phyloP scores from a whole-genome alignment of 1,139 yeast genomes.

The Geotrichum phurueaensis region DNA sequence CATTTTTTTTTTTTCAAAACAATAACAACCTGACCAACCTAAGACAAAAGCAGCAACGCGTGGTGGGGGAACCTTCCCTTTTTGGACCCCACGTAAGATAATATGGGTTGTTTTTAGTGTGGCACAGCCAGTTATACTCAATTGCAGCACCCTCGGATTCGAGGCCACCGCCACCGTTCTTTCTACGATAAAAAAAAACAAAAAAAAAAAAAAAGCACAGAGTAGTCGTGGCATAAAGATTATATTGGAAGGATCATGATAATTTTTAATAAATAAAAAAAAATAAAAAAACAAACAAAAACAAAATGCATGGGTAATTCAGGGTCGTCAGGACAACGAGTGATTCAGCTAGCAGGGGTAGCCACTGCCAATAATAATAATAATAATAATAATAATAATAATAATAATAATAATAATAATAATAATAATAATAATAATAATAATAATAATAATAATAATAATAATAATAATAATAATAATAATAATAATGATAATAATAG shows the following conservation, averaged over 20 bases:
- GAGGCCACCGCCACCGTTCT: neutral
- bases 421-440: too few relatives aligned
- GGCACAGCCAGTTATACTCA: neutral
- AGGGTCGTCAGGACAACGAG: neutral
- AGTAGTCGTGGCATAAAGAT: neutral
- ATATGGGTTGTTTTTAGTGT: neutral
- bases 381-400: too few relatives aligned
- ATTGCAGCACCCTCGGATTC: neutral
- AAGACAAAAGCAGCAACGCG: too few relatives aligned
- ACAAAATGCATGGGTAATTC: neutral
- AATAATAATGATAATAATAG: too few relatives aligned
- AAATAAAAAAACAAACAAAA: neutral
- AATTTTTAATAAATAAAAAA: neutral
- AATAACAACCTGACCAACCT: too few relatives aligned
- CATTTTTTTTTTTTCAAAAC: too few relatives aligned
- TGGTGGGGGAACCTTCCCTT: neutral
- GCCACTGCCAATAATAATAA: too few relatives aligned
- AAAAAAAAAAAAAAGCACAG: neutral
- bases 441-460: too few relatives aligned
- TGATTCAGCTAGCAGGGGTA: neutral
- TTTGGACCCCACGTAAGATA: neutral
- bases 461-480: too few relatives aligned
- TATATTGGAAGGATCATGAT: neutral
- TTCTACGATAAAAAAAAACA: neutral
- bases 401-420: too few relatives aligned